A percentile compares a stretch with the other conserved stretches of the same genome.
phyloP scores from a whole-genome alignment of 257 asterid species.

The Buddleja alternifolia region DNA sequence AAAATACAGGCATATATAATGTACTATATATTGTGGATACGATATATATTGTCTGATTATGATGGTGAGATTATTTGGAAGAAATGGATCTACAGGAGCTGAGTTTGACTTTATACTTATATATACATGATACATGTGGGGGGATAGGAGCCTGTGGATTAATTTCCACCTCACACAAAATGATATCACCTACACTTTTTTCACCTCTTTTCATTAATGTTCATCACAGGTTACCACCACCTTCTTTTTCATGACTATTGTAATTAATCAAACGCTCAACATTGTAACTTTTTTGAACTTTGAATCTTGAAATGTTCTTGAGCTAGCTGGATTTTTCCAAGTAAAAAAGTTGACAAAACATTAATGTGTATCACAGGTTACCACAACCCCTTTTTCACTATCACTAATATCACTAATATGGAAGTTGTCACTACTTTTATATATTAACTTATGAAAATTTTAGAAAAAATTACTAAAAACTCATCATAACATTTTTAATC shows the following conservation, averaged over 20 bases:
- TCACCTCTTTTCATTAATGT: constrained; percentile 70
- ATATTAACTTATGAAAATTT: too few relatives aligned
- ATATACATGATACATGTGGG: constrained; percentile 38
- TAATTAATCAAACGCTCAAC: constrained; percentile 61
- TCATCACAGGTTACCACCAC: constrained; percentile 89
- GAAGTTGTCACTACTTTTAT: too few relatives aligned
- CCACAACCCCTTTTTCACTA: too few relatives aligned
- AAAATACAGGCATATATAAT: background rate
- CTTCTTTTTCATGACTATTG: constrained; percentile 76
- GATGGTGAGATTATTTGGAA: constrained; percentile 17
- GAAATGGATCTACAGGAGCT: constrained; percentile 32
- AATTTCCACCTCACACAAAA: constrained; percentile 61
- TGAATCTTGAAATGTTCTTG: constrained; percentile 48
- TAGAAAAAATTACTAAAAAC: too few relatives aligned
- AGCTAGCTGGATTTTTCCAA: too few relatives aligned
- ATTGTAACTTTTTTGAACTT: constrained; percentile 44
- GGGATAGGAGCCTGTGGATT: constrained; percentile 80
- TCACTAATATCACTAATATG: too few relatives aligned
- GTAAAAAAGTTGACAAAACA: too few relatives aligned
- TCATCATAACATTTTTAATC: too few relatives aligned
- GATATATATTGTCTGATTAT: constrained; percentile 27
- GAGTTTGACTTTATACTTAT: constrained; percentile 40
- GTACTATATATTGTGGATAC: background rate
- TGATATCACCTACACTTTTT: constrained; percentile 43
- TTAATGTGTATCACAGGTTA: too few relatives aligned